Evolutionary conservation across 2,329 filamentous ascomycete species (phyloP), one percentile per base, ranked within the genome.

Genomic region (Fusarium pseudograminearum): DNA sequence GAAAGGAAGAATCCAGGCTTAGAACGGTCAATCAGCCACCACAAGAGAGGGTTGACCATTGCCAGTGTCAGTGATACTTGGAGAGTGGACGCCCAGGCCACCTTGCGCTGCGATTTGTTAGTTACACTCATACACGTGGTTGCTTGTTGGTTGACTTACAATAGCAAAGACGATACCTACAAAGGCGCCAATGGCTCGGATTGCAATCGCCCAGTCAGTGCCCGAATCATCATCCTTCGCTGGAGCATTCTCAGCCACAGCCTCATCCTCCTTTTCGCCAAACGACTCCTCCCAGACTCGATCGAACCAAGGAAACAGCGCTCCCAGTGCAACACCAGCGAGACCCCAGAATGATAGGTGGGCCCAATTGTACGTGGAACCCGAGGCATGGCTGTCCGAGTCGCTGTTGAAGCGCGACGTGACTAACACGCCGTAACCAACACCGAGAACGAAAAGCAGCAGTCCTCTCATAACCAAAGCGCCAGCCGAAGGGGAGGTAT

Each of bases 21-120:
- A 47, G 93, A 96, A 52, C 95, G 92, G 80, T 99, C 96, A 76
- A 99, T 92, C 26, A 98, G 85, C 80, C 97, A 99, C 96, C 96
- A 99, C 20, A 99, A 83, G 12, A 96, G 91, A 2, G 96, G 95
- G 77, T 98, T 98, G 22, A 92, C 93, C 63, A 98, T 88, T 24
- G 94, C 93, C 50, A 99, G 89, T 2, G 94, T 96, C 28, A 97
- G 80, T 2, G 94, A 97, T 22, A 97, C 90, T 80, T 99, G 96
- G n/a, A 97, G 88, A 2, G 94, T 96, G 11, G 94, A 98, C 74
- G 94, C 88, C 96, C 96, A 99, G 2, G 93, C 92, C 12, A 98
- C 87, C 79, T 92, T 93, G 70, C 96, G 91, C 93, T 97, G 46
- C 33, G 50, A 10, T 45, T n/a, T 48, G 70, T 76, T 56, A 76